Percentiles rank a stretch among this genome's conserved stretches.
These are phyloP conservation scores for Penicillium sp. DNA, from an alignment of 2,329 filamentous ascomycete genomes.

Conservation along the genomic window DNA sequence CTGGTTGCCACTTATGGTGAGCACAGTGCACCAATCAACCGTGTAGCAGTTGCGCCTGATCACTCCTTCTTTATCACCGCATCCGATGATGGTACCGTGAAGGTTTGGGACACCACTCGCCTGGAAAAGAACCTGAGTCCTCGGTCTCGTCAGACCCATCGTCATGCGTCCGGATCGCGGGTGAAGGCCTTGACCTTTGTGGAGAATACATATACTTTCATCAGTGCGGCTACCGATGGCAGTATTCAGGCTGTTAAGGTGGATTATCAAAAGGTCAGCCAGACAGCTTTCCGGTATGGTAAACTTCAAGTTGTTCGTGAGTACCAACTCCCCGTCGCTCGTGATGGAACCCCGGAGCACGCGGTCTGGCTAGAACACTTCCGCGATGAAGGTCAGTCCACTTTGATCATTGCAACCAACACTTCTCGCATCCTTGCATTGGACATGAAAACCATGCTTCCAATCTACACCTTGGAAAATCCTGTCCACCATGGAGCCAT, in stretches of 20 bases:
- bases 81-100: constrained; percentile 86
- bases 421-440: constrained; percentile 79
- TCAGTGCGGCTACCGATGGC: constrained; percentile 87
- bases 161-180: constrained; percentile 68
- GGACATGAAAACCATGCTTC: constrained; percentile 82
- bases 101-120: constrained; percentile 87
- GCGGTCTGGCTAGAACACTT: constrained; percentile 93
- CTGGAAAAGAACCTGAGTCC: constrained; percentile 90
- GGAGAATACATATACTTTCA: constrained; percentile 89
- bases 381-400: constrained; percentile 76
- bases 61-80: constrained; percentile 94
- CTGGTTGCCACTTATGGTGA: constrained; percentile 88
- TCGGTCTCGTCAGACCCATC: constrained; percentile 82
- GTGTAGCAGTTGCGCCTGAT: constrained; percentile 80
- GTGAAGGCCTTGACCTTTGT: constrained; percentile 87
- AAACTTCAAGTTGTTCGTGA: constrained; percentile 75
- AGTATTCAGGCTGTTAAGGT: constrained; percentile 87
- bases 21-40: constrained; percentile 78
- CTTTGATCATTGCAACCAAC: constrained; percentile 83
- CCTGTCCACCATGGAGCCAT: constrained; percentile 89
- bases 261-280: constrained; percentile 61
- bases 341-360: constrained; percentile 60
- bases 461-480: constrained; percentile 79
- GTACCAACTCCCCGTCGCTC: constrained; percentile 63
- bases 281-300: constrained; percentile 67